Evolutionary conservation across 257 asterid genomes (phyloP).

Genomic region (Knoxia roxburghii): DNA sequence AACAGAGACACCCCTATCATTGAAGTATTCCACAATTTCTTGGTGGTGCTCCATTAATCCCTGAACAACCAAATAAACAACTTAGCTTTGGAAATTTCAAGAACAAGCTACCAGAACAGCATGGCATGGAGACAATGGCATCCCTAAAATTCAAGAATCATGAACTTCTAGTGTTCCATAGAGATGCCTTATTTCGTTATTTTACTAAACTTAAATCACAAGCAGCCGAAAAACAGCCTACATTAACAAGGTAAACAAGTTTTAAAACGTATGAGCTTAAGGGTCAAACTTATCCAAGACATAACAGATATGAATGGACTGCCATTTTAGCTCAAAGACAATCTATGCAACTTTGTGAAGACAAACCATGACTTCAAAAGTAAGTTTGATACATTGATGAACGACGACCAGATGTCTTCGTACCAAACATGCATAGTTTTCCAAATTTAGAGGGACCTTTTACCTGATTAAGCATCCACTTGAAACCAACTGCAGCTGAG

Average conservation of each 20-base stretch:
- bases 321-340: not conserved
- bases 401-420: not conserved
- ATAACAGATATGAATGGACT: not conserved
- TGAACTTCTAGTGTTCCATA: not conserved
- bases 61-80: conserved; percentile 20
- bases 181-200: not conserved
- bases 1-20: conserved; percentile 33
- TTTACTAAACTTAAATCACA: not conserved
- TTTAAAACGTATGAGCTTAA: not conserved
- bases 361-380: not conserved
- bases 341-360: not conserved
- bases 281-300: not conserved
- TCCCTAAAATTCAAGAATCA: not conserved
- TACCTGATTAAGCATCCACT: conserved; percentile 99
- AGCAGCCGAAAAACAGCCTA: too few species aligned
- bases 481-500: conserved; percentile 88
- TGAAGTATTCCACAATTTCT: conserved; percentile 37
- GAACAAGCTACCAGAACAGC: not conserved
- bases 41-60: conserved; percentile 33
- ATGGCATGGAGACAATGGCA: not conserved
- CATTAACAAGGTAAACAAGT: not conserved
- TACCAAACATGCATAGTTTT: not conserved
- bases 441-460: not conserved
- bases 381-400: not conserved
- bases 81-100: conserved; percentile 1